These are phyloP conservation scores for Neopestalotiopsis sp. DNA, from an alignment of 2,329 filamentous ascomycete species.

Conservation along the genomic window DNA sequence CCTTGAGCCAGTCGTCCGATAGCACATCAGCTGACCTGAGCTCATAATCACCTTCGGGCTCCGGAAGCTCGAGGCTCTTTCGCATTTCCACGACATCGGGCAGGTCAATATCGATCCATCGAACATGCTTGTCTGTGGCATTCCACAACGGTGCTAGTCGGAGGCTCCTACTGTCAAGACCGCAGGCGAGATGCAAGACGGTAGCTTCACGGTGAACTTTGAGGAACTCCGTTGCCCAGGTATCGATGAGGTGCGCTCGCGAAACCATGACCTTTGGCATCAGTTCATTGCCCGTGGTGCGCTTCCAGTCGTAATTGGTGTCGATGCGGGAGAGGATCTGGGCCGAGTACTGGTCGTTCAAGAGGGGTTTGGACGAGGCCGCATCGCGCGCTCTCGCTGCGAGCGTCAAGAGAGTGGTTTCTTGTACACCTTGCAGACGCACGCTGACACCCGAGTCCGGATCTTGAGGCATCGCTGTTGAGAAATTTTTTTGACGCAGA, in stretches of 20 bases:
- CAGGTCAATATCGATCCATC: conserved; percentile 35
- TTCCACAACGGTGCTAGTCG: conserved; percentile 17
- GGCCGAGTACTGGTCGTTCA: conserved; percentile 18
- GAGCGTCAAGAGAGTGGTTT: not conserved
- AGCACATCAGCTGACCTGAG: conserved; percentile 26
- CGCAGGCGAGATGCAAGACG: conserved; percentile 30
- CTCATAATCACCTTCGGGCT: conserved; percentile 24
- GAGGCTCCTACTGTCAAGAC: conserved; percentile 28
- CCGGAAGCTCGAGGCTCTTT: conserved; percentile 22
- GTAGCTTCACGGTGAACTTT: not conserved
- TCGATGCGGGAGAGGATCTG: conserved; percentile 15
- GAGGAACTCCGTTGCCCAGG: conserved; percentile 5
- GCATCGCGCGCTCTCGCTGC: not conserved
- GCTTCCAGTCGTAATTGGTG: not conserved
- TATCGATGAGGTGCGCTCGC: not conserved
- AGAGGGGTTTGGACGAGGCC: conserved; percentile 9
- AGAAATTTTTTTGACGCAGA: not conserved
- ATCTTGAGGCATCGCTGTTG: not conserved
- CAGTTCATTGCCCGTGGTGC: not conserved
- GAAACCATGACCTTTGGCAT: not conserved
- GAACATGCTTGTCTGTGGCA: conserved; percentile 11
- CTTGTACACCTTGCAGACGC: not conserved
- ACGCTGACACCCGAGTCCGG: not conserved
- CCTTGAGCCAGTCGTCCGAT: conserved; percentile 27
- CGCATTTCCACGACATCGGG: conserved; percentile 32